Percentiles rank a stretch among this genome's conserved stretches.
Conservation (phyloP, 192 early-diverging fungal genomes). For the Jimgerdemannia lactiflua region DNA sequence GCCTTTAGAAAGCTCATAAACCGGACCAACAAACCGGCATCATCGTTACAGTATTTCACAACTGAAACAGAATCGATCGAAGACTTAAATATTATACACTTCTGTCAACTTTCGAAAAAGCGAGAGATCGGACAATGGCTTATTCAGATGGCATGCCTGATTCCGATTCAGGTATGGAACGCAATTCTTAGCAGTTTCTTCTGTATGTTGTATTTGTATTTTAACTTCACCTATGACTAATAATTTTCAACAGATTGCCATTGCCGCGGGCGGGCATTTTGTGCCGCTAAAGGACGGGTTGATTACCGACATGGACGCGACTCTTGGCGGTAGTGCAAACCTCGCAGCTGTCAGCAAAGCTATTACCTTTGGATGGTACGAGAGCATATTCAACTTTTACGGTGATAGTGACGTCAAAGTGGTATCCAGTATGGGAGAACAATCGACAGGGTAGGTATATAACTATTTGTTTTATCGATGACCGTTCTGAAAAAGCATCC, state of each 20-base stretch:
- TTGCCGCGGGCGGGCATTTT: not conserved
- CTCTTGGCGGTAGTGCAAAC: not conserved
- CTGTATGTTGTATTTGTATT: not conserved
- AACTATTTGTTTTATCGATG: not conserved
- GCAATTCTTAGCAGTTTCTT: not conserved
- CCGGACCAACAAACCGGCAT: not conserved
- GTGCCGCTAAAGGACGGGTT: not conserved
- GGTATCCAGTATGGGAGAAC: conserved; percentile 19
- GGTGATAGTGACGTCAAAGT: conserved; percentile 13
- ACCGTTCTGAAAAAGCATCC: not conserved
- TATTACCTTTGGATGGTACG: not conserved
- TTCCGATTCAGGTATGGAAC: not conserved
- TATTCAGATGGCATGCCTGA: not conserved
- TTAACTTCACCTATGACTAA: not conserved
- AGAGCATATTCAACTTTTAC: conserved; percentile 8
- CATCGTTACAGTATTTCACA: not conserved
- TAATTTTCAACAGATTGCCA: not conserved
- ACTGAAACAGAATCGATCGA: not conserved
- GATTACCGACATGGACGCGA: not conserved
- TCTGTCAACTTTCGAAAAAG: not conserved
- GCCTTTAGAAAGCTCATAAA: not conserved
- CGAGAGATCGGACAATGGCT: not conserved
- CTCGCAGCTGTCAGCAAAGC: not conserved
- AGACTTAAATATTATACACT: not conserved
- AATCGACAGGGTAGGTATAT: conserved; percentile 13